phyloP scores from a whole-genome alignment of 306 rosid species.

The Rosa chinensis region DNA sequence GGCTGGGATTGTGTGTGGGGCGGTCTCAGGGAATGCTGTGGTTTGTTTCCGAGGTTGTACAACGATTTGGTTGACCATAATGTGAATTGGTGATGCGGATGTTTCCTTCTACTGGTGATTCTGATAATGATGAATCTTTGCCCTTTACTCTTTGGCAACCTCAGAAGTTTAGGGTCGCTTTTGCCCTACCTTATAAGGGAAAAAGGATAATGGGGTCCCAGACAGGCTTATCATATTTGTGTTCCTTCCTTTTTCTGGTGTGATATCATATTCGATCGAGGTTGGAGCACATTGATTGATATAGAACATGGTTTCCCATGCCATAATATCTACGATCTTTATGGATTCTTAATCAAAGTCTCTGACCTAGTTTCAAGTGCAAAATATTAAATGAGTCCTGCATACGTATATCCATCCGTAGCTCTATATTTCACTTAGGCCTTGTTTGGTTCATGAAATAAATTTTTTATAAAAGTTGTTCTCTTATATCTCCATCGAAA shows the following conservation, averaged over 20 bases:
- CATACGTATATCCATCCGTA: not conserved
- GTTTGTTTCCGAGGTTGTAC: conserved; percentile 7
- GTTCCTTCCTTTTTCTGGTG: not conserved
- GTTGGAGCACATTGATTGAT: not conserved
- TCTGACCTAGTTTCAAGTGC: not conserved
- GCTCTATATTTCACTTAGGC: not conserved
- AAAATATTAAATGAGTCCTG: not conserved
- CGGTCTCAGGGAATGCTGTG: not conserved
- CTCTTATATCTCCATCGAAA: no score
- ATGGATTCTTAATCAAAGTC: not conserved
- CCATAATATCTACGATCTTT: not conserved
- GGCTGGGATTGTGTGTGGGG: not conserved
- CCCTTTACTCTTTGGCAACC: conserved; percentile 1
- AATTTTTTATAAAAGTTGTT: no score
- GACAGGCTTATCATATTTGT: not conserved
- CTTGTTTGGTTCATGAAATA: no score
- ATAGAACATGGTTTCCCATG: not conserved
- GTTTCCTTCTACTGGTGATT: not conserved
- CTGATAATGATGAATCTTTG: not conserved
- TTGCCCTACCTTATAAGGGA: not conserved
- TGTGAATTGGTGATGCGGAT: not conserved
- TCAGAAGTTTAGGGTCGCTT: not conserved
- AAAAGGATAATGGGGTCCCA: not conserved
- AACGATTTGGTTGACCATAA: conserved; percentile 1
- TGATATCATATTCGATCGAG: not conserved